Evolutionary conservation across 2,329 filamentous ascomycete species (phyloP).

Genomic region (Nemania diffusa): DNA sequence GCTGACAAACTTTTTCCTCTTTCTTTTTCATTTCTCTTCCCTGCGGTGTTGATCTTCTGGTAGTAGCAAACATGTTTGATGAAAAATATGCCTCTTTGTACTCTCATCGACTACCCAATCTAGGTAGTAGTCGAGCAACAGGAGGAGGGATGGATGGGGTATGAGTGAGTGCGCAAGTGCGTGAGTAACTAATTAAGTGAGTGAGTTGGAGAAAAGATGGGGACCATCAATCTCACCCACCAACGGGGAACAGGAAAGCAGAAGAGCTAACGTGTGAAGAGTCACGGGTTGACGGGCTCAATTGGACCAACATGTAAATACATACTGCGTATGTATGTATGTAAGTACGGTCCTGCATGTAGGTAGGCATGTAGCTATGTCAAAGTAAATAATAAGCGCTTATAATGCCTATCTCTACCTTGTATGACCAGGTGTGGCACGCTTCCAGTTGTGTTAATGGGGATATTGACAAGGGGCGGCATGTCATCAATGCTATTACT

Average conservation of each 20-base stretch:
- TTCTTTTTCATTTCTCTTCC: neutral
- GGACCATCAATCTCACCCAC: slow-evolving; percentile 25
- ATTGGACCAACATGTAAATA: slow-evolving; percentile 8
- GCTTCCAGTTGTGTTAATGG: neutral
- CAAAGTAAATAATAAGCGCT: slow-evolving; percentile 10
- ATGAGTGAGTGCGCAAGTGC: neutral
- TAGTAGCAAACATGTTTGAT: neutral
- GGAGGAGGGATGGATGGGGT: neutral
- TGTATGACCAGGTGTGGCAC: neutral
- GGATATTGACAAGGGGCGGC: slow-evolving; percentile 24
- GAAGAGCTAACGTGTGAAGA: slow-evolving; percentile 12
- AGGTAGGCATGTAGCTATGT: neutral
- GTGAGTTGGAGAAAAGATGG: slow-evolving; percentile 35
- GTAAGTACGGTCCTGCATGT: no score
- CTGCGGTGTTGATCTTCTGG: neutral
- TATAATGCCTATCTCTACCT: slow-evolving; percentile 1
- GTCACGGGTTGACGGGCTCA: slow-evolving; percentile 21
- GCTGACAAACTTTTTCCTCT: neutral
- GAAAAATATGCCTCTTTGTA: slow-evolving; percentile 1
- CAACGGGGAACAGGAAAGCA: slow-evolving; percentile 2
- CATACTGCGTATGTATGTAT: neutral
- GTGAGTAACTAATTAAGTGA: neutral
- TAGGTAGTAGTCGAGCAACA: neutral
- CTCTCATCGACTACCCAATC: neutral
- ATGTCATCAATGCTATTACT: slow-evolving; percentile 24